These are phyloP conservation scores for Cairneyella variabilis DNA, from an alignment of 495 filamentous ascomycete species.

Conservation along the genomic window DNA sequence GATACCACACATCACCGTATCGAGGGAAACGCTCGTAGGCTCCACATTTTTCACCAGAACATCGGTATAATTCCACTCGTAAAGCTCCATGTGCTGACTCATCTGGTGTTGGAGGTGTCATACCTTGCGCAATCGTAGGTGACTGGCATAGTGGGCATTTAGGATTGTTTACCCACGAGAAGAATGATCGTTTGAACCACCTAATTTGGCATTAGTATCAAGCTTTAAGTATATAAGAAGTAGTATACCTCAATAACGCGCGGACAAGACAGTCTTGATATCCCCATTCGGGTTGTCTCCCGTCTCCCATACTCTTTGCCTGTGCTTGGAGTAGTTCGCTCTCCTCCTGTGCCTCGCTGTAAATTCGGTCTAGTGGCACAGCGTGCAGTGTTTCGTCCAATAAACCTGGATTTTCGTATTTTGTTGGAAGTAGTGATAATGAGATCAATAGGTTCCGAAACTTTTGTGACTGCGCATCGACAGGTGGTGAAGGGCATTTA, in stretches of 20 bases:
- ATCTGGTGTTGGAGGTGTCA: slow-evolving; percentile 79
- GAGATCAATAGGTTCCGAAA: slow-evolving; percentile 81
- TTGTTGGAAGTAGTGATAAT: slow-evolving; percentile 77
- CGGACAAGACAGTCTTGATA: slow-evolving; percentile 97
- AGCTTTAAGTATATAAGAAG: slow-evolving; percentile 18
- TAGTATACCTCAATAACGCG: slow-evolving; percentile 69
- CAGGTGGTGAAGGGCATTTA: slow-evolving; percentile 73
- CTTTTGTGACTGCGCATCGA: slow-evolving; percentile 68
- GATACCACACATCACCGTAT: slow-evolving; percentile 92
- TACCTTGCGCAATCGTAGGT: slow-evolving; percentile 78
- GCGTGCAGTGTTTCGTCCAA: slow-evolving; percentile 84
- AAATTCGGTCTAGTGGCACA: slow-evolving; percentile 88
- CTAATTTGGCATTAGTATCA: slow-evolving; percentile 39
- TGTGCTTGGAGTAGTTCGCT: slow-evolving; percentile 78
- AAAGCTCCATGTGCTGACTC: slow-evolving; percentile 83
- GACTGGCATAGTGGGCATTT: slow-evolving; percentile 72
- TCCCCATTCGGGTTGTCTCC: slow-evolving; percentile 84
- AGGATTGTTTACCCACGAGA: slow-evolving; percentile 95
- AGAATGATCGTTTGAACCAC: slow-evolving; percentile 95
- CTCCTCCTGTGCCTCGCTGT: slow-evolving; percentile 91
- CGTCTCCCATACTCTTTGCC: slow-evolving; percentile 76
- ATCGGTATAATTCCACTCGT: slow-evolving; percentile 85
- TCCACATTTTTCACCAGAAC: slow-evolving; percentile 65
- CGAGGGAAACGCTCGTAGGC: slow-evolving; percentile 86
- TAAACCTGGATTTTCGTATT: slow-evolving; percentile 95